Percentiles rank a stretch among this genome's conserved stretches.
Conservation (phyloP, 2,329 filamentous ascomycete genomes). For the Fusarium falciforme region DNA sequence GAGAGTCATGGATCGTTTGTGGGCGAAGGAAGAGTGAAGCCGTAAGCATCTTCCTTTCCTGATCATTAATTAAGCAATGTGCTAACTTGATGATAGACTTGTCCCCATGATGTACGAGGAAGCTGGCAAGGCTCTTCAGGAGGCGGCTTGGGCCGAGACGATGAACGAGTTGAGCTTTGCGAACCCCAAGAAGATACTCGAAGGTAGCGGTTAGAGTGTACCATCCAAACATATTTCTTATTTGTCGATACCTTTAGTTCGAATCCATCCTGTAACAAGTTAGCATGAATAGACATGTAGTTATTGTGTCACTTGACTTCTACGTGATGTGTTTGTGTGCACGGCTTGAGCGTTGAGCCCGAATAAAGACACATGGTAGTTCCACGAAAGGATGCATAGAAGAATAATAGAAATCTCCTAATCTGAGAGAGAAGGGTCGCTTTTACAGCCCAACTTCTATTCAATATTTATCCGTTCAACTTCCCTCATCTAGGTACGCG, state of each 20-base stretch:
- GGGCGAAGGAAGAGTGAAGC: slow-evolving; percentile 42
- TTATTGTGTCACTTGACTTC: neutral
- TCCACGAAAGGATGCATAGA: neutral
- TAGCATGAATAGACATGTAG: neutral
- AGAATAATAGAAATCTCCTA: neutral
- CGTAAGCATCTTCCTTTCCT: slow-evolving; percentile 23
- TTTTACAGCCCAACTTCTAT: neutral
- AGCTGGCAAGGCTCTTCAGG: slow-evolving; percentile 27
- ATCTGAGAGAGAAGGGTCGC: neutral
- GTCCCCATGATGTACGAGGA: slow-evolving; percentile 36
- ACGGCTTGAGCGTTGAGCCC: neutral
- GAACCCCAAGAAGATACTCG: slow-evolving; percentile 20
- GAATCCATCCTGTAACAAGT: neutral
- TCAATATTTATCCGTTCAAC: neutral
- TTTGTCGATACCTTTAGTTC: neutral
- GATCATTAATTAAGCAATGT: too few relatives aligned
- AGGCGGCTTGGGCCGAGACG: slow-evolving; percentile 37
- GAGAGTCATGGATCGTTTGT: slow-evolving; percentile 43
- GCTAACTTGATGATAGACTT: slow-evolving; percentile 25
- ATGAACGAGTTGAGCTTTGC: slow-evolving; percentile 38
- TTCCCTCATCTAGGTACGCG: neutral
- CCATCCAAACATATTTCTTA: neutral
- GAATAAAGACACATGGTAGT: neutral
- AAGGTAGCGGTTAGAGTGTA: neutral
- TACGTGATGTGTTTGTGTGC: neutral